These are phyloP conservation scores for Fusarium sp. DNA, from an alignment of 2,329 filamentous ascomycete species.

Conservation along the genomic window DNA sequence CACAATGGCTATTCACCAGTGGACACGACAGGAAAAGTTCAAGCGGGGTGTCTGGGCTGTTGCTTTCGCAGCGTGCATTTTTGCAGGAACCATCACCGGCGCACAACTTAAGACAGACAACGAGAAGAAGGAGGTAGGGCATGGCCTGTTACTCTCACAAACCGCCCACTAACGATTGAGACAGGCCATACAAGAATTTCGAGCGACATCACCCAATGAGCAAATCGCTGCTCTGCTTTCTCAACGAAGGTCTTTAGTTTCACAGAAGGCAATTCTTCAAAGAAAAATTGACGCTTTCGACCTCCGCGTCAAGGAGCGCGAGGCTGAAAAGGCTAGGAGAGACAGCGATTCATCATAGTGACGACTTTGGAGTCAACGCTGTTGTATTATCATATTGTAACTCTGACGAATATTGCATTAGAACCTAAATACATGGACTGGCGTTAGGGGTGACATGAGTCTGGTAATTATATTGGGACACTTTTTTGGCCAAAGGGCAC, in stretches of 20 bases:
- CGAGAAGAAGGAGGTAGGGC: conserved; percentile 58
- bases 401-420: conserved; percentile 13
- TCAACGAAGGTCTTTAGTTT: conserved; percentile 56
- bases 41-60: conserved; percentile 56
- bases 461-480: neutral
- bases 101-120: conserved; percentile 63
- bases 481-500: neutral
- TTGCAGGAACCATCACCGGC: conserved; percentile 62
- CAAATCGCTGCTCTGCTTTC: conserved; percentile 60
- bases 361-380: neutral
- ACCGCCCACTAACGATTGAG: neutral
- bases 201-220: conserved; percentile 56
- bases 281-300: conserved; percentile 57
- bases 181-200: conserved; percentile 54
- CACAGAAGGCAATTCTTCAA: conserved; percentile 56
- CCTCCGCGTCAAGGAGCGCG: conserved; percentile 55
- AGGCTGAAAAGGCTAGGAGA: conserved; percentile 47
- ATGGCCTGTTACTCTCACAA: neutral
- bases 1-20: conserved; percentile 38
- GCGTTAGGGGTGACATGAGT: conserved; percentile 21
- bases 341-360: conserved; percentile 15
- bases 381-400: conserved; percentile 33
- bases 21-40: conserved; percentile 52
- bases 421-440: conserved; percentile 6
- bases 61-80: conserved; percentile 60